Percentiles rank a stretch among this genome's conserved stretches.
Conservation (phyloP, 129 eudicot species). For the Apium graveolens region DNA sequence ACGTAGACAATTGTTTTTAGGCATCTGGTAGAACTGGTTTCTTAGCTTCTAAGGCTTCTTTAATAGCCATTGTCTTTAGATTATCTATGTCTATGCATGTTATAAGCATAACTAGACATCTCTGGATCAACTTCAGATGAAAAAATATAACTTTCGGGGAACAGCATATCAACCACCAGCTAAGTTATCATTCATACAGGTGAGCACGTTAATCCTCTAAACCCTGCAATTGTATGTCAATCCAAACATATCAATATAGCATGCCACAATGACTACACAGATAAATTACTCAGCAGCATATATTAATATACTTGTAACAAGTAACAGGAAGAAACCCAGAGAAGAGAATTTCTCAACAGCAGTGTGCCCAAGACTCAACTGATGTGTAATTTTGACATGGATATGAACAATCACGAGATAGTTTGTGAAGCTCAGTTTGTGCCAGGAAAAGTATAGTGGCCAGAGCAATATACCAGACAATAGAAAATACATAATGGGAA, state of each 20-base stretch:
- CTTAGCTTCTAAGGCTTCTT: conserved; percentile 26
- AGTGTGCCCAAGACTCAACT: conserved; percentile 7
- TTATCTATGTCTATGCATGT: conserved; percentile 38
- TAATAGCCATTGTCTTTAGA: conserved; percentile 42
- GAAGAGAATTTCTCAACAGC: conserved; percentile 12
- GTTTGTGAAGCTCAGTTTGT: background rate
- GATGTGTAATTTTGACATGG: background rate
- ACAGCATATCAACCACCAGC: conserved; percentile 99
- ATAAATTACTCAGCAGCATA: conserved; percentile 18
- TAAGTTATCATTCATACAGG: conserved; percentile 94
- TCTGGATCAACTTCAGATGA: conserved; percentile 82
- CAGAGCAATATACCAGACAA: conserved; percentile 5
- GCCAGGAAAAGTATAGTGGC: background rate
- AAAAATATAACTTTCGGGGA: conserved; percentile 64
- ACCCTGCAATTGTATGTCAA: conserved; percentile 97
- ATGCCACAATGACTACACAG: conserved; percentile 22
- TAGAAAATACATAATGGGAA: background rate
- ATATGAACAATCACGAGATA: background rate
- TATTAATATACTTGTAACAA: background rate
- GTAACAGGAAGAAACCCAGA: conserved; percentile 2
- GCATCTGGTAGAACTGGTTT: conserved; percentile 18
- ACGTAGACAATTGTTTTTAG: conserved; percentile 11
- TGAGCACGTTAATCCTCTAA: conserved; percentile 88
- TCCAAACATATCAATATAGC: conserved; percentile 84
- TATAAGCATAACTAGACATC: conserved; percentile 61